Percentiles rank a stretch among this genome's conserved stretches.
These are phyloP conservation scores for Suillus ampliporus DNA, from an alignment of 768 basidiomycete species.

Conservation along the genomic window DNA sequence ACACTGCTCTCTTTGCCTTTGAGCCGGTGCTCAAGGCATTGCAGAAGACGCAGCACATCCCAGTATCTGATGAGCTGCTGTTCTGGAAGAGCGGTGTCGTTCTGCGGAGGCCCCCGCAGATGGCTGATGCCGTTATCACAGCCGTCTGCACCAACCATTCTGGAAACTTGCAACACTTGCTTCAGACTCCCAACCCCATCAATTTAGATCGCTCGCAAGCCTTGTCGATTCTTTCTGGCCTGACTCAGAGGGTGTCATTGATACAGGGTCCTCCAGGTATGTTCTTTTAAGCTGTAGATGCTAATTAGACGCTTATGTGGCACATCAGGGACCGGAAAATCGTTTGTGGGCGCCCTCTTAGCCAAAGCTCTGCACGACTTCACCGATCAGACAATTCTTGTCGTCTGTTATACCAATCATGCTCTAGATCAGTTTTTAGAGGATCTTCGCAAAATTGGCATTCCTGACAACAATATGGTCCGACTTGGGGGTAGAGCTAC, in stretches of 20 bases:
- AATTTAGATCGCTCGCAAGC: slow-evolving; percentile 54
- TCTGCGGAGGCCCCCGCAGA: slow-evolving; percentile 3
- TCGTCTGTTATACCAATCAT: slow-evolving; percentile 71
- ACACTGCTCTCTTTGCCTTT: slow-evolving; percentile 63
- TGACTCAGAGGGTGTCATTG: slow-evolving; percentile 57
- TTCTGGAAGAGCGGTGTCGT: slow-evolving; percentile 46
- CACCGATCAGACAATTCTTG: slow-evolving; percentile 52
- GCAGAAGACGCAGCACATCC: slow-evolving; percentile 47
- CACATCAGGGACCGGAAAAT: slow-evolving; percentile 64
- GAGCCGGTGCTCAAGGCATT: slow-evolving; percentile 60
- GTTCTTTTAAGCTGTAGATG: slow-evolving; percentile 15
- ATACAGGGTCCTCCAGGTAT: slow-evolving; percentile 72
- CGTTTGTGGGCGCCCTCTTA: slow-evolving; percentile 64
- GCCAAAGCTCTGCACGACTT: slow-evolving; percentile 58
- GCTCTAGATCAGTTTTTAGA: slow-evolving; percentile 68
- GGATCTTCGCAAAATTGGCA: slow-evolving; percentile 59
- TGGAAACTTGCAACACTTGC: slow-evolving; percentile 42
- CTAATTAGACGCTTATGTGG: neutral
- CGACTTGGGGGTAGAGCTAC: slow-evolving; percentile 60
- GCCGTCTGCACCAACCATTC: slow-evolving; percentile 34
- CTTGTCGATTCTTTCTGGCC: slow-evolving; percentile 47
- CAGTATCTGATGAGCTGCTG: slow-evolving; percentile 53
- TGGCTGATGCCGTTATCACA: slow-evolving; percentile 26
- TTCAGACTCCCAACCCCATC: slow-evolving; percentile 44
- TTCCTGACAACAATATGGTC: slow-evolving; percentile 51